Evolutionary conservation across 176 grass and related monocot genomes (phyloP).

Genomic region (Themeda triandra): DNA sequence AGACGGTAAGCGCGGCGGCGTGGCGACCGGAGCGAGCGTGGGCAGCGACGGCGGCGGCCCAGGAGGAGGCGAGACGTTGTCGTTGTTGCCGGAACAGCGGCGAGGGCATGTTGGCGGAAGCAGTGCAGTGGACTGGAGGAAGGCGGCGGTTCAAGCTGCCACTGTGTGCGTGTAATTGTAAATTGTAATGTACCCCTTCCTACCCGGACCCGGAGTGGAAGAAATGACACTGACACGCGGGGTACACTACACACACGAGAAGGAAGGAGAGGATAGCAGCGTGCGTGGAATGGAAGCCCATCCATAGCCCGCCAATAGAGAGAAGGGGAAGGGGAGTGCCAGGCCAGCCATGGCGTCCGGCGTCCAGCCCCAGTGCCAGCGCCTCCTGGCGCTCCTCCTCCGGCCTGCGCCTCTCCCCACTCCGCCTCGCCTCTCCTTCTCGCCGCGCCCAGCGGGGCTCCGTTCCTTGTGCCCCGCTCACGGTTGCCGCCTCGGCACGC

Average conservation of each 20-base stretch:
- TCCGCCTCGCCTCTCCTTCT: not conserved
- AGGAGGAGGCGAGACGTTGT: conserved; percentile 30
- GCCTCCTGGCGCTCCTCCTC: conserved; percentile 6
- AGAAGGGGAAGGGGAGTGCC: not conserved
- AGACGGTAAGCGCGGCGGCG: conserved; percentile 37
- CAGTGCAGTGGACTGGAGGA: too few relatives aligned
- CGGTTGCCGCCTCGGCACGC: not conserved
- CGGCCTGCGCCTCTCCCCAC: not conserved
- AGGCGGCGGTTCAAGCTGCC: not conserved
- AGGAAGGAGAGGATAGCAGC: too few relatives aligned
- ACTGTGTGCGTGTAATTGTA: too few relatives aligned
- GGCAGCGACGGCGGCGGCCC: conserved; percentile 46
- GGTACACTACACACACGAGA: too few relatives aligned
- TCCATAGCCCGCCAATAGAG: too few relatives aligned
- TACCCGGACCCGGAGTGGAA: too few relatives aligned
- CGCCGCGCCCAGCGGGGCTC: not conserved
- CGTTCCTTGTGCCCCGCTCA: conserved; percentile 1
- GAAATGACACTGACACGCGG: too few relatives aligned
- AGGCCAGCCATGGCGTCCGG: conserved; percentile 21
- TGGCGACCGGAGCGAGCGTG: conserved; percentile 38
- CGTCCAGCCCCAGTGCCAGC: not conserved
- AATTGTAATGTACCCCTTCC: too few relatives aligned
- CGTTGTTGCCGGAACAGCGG: too few relatives aligned
- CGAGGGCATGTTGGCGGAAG: too few relatives aligned
- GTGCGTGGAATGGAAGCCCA: too few relatives aligned